phyloP scores from a whole-genome alignment of 1,284 basidiomycete species.

The Rhodotorula sp. region DNA sequence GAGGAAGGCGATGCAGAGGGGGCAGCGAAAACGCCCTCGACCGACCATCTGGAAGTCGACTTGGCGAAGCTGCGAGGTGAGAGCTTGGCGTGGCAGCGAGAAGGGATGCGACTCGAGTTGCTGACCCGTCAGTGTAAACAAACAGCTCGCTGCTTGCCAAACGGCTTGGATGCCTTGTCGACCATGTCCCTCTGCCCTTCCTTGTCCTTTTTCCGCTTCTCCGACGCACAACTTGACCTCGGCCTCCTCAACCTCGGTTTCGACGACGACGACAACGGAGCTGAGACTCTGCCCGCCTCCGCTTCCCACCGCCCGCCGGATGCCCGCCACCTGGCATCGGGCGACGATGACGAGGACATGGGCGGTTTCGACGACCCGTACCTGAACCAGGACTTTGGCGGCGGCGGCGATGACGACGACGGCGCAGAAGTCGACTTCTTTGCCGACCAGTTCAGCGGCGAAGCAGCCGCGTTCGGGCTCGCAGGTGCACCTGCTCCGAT shows the following conservation, averaged over 20 bases:
- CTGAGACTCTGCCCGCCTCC: not conserved
- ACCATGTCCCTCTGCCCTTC: conserved; percentile 75
- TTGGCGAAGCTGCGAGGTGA: conserved; percentile 53
- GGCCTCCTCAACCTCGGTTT: conserved; percentile 50
- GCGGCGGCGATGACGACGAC: conserved; percentile 43
- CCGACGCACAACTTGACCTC: conserved; percentile 39
- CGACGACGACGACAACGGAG: conserved; percentile 48
- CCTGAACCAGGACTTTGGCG: conserved; percentile 54
- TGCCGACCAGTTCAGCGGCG: conserved; percentile 50
- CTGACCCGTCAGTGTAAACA: not conserved
- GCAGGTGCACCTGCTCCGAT: conserved; percentile 45
- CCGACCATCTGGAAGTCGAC: conserved; percentile 44
- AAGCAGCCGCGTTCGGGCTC: conserved; percentile 49
- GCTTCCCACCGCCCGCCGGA: not conserved
- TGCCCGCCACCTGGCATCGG: conserved; percentile 1
- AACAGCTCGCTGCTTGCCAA: conserved; percentile 5
- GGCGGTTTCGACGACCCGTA: conserved; percentile 56
- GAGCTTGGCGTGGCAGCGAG: not conserved
- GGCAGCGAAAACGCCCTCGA: conserved; percentile 60
- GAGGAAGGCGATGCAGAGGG: conserved; percentile 53
- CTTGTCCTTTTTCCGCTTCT: conserved; percentile 74
- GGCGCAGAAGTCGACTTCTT: conserved; percentile 53
- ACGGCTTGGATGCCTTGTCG: conserved; percentile 45
- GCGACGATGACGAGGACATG: conserved; percentile 28
- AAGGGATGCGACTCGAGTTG: no score